Evolutionary conservation across 2,329 filamentous ascomycete species (phyloP).

Genomic region (Trichoderma oligosporum): DNA sequence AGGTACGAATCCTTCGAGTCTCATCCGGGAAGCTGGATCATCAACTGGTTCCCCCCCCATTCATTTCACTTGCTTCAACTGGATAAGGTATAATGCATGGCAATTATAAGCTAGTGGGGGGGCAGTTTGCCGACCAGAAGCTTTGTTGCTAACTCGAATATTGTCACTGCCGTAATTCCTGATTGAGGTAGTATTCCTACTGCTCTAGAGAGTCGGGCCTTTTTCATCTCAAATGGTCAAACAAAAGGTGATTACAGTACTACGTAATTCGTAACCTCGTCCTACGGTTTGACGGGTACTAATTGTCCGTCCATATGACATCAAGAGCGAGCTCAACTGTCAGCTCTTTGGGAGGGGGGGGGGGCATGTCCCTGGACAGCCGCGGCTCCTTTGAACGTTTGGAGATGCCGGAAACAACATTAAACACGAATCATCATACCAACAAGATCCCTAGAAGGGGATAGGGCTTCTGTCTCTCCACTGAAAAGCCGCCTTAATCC

Average conservation of each 20-base stretch:
- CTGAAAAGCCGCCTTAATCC: not conserved
- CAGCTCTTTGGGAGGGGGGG: not conserved
- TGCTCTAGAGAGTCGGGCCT: slow-evolving; percentile 10
- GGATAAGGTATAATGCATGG: not conserved
- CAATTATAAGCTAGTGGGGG: slow-evolving; percentile 6
- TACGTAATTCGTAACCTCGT: too few species aligned
- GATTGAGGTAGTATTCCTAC: not conserved
- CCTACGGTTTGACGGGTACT: not conserved
- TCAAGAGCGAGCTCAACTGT: not conserved
- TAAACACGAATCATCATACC: too few species aligned
- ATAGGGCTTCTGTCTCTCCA: not conserved
- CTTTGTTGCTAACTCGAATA: too few species aligned
- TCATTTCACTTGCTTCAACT: slow-evolving; percentile 14
- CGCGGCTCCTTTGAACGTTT: not conserved
- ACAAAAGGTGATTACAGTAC: too few species aligned
- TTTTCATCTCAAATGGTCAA: not conserved
- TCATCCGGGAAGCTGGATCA: slow-evolving; percentile 15
- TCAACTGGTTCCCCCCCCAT: slow-evolving; percentile 2
- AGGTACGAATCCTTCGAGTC: slow-evolving; percentile 5
- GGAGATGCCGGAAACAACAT: not conserved
- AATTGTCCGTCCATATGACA: slow-evolving; percentile 12
- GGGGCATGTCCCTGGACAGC: not conserved
- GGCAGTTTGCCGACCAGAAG: not conserved
- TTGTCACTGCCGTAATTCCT: slow-evolving; percentile 3
- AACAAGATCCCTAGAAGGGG: not conserved